Conservation (phyloP, 768 basidiomycete species). For the Boletus reticulatus region DNA sequence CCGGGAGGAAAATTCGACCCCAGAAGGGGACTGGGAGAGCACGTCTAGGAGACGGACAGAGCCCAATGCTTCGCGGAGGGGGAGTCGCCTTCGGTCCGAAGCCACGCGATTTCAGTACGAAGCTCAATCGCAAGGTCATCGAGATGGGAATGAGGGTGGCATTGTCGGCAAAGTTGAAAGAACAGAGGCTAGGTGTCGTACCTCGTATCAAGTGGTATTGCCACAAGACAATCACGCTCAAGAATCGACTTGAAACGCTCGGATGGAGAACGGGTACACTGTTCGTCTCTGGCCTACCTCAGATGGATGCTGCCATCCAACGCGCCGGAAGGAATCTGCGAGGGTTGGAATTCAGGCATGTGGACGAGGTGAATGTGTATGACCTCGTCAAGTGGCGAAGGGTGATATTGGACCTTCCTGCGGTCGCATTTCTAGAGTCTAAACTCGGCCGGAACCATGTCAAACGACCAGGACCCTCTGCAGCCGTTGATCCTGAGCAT, state of each 20-base stretch:
- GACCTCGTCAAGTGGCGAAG: conserved; percentile 83
- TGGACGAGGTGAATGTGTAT: conserved; percentile 72
- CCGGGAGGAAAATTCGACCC: conserved; percentile 81
- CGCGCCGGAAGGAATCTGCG: conserved; percentile 70
- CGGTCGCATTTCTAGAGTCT: conserved; percentile 76
- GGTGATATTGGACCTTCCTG: conserved; percentile 76
- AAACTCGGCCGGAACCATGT: conserved; percentile 46
- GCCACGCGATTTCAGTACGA: conserved; percentile 88
- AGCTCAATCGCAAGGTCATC: conserved; percentile 89
- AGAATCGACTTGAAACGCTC: conserved; percentile 57
- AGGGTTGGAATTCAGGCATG: conserved; percentile 60
- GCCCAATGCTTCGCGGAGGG: conserved; percentile 87
- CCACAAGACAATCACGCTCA: conserved; percentile 68
- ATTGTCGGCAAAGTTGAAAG: conserved; percentile 77
- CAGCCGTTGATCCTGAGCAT: neutral
- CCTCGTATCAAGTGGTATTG: conserved; percentile 68
- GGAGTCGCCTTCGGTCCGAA: conserved; percentile 91
- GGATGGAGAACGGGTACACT: conserved; percentile 68
- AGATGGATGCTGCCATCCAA: conserved; percentile 52
- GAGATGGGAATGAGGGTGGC: conserved; percentile 93
- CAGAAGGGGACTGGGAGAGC: conserved; percentile 94
- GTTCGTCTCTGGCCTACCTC: conserved; percentile 66
- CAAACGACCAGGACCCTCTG: neutral
- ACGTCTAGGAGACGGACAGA: conserved; percentile 85
- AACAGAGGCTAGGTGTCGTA: conserved; percentile 74